Evolutionary conservation across 2,329 filamentous ascomycete genomes (phyloP).

Genomic region (Cladosporium sp.): DNA sequence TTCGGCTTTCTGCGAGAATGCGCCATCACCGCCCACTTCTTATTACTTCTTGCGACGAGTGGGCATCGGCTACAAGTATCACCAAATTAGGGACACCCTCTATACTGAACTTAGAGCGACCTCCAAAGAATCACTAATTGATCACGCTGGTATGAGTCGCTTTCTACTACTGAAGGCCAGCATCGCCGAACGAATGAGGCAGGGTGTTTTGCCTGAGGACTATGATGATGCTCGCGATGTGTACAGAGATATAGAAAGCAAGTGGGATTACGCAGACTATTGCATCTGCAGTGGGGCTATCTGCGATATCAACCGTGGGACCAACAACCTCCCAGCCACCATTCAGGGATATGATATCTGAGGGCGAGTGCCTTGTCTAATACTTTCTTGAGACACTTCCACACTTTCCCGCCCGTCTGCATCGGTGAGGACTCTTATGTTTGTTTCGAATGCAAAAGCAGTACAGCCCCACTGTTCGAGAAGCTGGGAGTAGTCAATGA

Average conservation of each 20-base stretch:
- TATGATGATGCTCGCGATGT: not conserved
- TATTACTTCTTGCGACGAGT: not conserved
- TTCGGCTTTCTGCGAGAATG: not conserved
- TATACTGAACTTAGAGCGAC: not conserved
- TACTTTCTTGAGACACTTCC: not conserved
- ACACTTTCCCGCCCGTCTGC: not conserved
- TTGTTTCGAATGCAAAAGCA: not conserved
- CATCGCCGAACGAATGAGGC: not conserved
- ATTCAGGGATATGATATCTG: not conserved
- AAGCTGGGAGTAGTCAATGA: not conserved
- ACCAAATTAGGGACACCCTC: not conserved
- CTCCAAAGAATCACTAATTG: not conserved
- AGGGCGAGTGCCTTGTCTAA: not conserved
- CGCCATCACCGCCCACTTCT: not conserved
- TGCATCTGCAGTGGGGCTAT: not conserved
- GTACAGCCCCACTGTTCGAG: constrained; percentile 5
- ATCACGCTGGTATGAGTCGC: not conserved
- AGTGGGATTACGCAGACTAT: not conserved
- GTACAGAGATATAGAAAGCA: not conserved
- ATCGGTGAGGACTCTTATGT: not conserved
- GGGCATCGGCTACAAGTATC: not conserved
- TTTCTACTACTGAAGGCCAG: not conserved
- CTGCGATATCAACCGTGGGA: not conserved
- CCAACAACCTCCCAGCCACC: not conserved
- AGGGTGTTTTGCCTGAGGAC: not conserved